Evolutionary conservation across 2,329 filamentous ascomycete species (phyloP).

Genomic region (Exserohilum turcica): DNA sequence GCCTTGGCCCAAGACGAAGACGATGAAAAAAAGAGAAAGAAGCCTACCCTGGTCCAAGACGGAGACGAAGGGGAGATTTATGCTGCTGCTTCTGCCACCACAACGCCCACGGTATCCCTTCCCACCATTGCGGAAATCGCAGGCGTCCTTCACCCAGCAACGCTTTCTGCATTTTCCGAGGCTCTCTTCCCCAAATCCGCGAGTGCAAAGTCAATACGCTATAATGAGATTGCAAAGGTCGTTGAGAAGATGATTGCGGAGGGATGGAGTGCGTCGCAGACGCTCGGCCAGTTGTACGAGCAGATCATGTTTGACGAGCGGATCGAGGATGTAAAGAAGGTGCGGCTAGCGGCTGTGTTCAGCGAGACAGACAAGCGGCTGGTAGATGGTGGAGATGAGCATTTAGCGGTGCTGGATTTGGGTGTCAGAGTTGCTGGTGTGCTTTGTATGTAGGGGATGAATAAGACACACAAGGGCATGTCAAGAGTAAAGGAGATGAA

Average conservation of each 20-base stretch:
- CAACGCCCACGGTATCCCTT: slow-evolving; percentile 58
- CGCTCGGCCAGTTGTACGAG: slow-evolving; percentile 85
- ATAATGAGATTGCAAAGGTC: slow-evolving; percentile 74
- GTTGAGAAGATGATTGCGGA: slow-evolving; percentile 93
- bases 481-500: neutral
- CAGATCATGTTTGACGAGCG: slow-evolving; percentile 81
- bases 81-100: slow-evolving; percentile 1
- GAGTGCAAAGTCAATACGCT: slow-evolving; percentile 58
- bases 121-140: slow-evolving; percentile 91
- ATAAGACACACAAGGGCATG: neutral
- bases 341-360: slow-evolving; percentile 84
- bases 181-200: slow-evolving; percentile 70
- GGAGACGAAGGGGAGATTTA: slow-evolving; percentile 61
- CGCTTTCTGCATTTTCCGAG: slow-evolving; percentile 71
- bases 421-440: slow-evolving; percentile 79
- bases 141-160: slow-evolving; percentile 81
- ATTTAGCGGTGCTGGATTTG: slow-evolving; percentile 86
- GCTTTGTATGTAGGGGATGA: slow-evolving; percentile 54
- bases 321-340: slow-evolving; percentile 84
- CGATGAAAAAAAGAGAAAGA: too few relatives aligned
- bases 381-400: slow-evolving; percentile 93
- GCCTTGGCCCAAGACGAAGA: slow-evolving; percentile 57
- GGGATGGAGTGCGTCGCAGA: slow-evolving; percentile 93
- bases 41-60: slow-evolving; percentile 52
- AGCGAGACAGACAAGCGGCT: slow-evolving; percentile 94